These are phyloP conservation scores for Pelargonium citronellum DNA, from an alignment of 441 rosid species.

Conservation along the genomic window DNA sequence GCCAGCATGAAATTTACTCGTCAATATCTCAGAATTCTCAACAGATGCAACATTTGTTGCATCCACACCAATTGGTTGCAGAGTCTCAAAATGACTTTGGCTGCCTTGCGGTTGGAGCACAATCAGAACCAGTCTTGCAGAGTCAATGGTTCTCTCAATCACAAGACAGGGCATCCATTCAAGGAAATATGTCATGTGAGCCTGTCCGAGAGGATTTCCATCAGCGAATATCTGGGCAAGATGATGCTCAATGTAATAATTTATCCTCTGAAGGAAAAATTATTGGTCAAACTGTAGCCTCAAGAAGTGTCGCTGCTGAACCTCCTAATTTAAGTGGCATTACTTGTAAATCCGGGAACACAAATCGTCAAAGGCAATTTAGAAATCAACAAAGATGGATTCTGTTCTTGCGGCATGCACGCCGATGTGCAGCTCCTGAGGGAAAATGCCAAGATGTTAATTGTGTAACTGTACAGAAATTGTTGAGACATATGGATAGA, in stretches of 20 bases:
- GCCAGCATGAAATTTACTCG: slow-evolving; percentile 45
- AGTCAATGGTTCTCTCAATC: slow-evolving; percentile 62
- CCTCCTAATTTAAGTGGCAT: slow-evolving; percentile 39
- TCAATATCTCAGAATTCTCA: slow-evolving; percentile 59
- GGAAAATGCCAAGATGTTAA: slow-evolving; percentile 70
- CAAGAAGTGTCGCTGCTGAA: slow-evolving; percentile 42
- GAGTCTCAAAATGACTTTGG: slow-evolving; percentile 54
- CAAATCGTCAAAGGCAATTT: slow-evolving; percentile 64
- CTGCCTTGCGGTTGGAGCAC: slow-evolving; percentile 47
- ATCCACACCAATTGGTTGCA: slow-evolving; percentile 47
- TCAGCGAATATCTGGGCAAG: slow-evolving; percentile 65
- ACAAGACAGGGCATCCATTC: slow-evolving; percentile 45
- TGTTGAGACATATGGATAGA: slow-evolving; percentile 76
- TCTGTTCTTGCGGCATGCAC: slow-evolving; percentile 86
- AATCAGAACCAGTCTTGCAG: slow-evolving; percentile 47
- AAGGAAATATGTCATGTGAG: slow-evolving; percentile 47
- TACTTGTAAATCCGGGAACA: slow-evolving; percentile 49
- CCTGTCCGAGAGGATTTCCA: slow-evolving; percentile 74
- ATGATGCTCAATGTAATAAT: slow-evolving; percentile 76
- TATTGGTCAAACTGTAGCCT: slow-evolving; percentile 40
- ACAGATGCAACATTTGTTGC: slow-evolving; percentile 66
- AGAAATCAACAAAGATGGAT: slow-evolving; percentile 87
- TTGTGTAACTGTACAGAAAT: slow-evolving; percentile 63
- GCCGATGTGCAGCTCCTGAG: slow-evolving; percentile 78
- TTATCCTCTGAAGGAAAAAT: slow-evolving; percentile 58